phyloP scores from a whole-genome alignment of 139 green algal species.

The Zygnema cylindricum region DNA sequence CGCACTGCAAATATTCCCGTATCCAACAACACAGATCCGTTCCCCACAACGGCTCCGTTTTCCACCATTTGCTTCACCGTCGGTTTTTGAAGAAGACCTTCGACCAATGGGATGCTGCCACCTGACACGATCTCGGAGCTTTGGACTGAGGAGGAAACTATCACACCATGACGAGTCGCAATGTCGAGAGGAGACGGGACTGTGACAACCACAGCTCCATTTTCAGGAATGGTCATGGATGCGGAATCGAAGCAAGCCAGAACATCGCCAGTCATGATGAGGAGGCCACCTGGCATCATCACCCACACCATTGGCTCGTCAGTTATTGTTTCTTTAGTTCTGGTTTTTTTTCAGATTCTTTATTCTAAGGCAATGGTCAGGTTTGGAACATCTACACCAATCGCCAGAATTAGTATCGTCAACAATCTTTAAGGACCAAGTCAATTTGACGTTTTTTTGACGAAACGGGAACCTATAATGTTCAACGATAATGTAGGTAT shows the following conservation, averaged over 20 bases:
- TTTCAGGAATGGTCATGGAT: constrained; percentile 2
- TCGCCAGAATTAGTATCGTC: too few relatives aligned
- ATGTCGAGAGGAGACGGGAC: constrained; percentile 35
- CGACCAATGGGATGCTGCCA: background rate
- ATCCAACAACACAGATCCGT: constrained; percentile 45
- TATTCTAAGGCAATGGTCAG: too few relatives aligned
- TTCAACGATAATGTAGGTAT: too few relatives aligned
- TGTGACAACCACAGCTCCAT: constrained; percentile 44
- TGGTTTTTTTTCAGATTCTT: constrained; percentile 24
- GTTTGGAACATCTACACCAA: too few relatives aligned
- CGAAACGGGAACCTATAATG: too few relatives aligned
- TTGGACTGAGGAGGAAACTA: constrained; percentile 11
- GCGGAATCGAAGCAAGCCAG: constrained; percentile 43
- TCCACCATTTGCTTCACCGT: constrained; percentile 54
- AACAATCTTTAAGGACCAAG: background rate
- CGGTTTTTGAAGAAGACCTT: constrained; percentile 46
- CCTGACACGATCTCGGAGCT: background rate
- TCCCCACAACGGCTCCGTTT: constrained; percentile 17
- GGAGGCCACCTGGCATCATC: constrained; percentile 24
- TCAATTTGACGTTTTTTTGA: too few relatives aligned
- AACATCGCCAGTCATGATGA: constrained; percentile 60
- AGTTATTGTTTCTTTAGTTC: too few relatives aligned
- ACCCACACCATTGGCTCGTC: constrained; percentile 1
- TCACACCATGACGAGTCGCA: constrained; percentile 43
- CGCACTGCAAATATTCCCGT: constrained; percentile 57